A percentile compares a stretch with the other conserved stretches of the same genome.
Conservation (phyloP, 1,284 basidiomycete genomes). For the Microbotryum silenes-acaulis region DNA sequence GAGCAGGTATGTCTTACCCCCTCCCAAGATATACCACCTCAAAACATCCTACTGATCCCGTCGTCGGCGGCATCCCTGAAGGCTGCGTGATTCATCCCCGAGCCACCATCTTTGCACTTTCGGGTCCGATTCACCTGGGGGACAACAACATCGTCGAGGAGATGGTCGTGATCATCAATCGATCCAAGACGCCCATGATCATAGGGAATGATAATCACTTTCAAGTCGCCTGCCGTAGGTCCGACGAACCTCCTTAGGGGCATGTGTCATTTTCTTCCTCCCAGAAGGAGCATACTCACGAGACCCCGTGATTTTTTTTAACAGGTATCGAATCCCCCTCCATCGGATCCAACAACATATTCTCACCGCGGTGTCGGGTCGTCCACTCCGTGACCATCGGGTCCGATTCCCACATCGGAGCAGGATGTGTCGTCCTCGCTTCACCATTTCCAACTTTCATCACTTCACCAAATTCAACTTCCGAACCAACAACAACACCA, state of each 20-base stretch:
- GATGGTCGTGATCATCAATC: conserved; percentile 74
- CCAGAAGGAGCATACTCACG: neutral
- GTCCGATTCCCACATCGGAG: conserved; percentile 71
- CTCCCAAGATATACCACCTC: neutral
- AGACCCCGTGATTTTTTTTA: no score
- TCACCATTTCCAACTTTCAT: conserved; percentile 21
- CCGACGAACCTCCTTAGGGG: neutral
- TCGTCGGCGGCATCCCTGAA: conserved; percentile 1
- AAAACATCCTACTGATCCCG: neutral
- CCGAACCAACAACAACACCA: conserved; percentile 5
- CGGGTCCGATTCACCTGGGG: conserved; percentile 79
- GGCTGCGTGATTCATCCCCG: conserved; percentile 89
- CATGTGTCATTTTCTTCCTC: neutral
- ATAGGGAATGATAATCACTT: conserved; percentile 90
- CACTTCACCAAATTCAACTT: conserved; percentile 38
- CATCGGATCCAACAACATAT: conserved; percentile 74
- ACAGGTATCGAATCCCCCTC: conserved; percentile 73
- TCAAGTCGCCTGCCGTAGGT: conserved; percentile 79
- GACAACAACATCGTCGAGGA: conserved; percentile 87
- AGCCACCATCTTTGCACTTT: conserved; percentile 78
- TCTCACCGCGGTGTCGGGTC: conserved; percentile 69
- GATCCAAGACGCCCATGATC: conserved; percentile 75
- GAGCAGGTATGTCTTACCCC: conserved; percentile 50
- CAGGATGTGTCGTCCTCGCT: conserved; percentile 49
- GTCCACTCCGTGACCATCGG: conserved; percentile 69